These are phyloP conservation scores for Eucalyptus marginata DNA, from an alignment of 345 rosid species.

Conservation along the genomic window DNA sequence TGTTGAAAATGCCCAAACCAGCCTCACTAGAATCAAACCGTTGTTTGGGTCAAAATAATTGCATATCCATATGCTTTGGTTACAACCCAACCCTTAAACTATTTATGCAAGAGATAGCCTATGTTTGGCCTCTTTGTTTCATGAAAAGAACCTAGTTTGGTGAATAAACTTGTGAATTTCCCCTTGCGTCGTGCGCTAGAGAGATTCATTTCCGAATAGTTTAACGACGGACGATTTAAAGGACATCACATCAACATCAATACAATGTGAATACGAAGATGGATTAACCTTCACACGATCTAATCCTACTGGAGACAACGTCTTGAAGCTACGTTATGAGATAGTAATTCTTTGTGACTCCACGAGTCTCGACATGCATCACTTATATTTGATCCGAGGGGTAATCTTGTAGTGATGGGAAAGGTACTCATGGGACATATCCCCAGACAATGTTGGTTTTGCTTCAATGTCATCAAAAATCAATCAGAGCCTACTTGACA, in stretches of 20 bases:
- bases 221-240: background rate
- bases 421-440: background rate
- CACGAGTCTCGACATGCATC: background rate
- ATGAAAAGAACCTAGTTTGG: background rate
- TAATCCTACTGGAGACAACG: background rate
- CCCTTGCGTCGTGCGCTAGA: background rate
- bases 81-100: background rate
- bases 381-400: background rate
- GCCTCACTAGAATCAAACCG: accelerated
- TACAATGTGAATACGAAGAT: background rate
- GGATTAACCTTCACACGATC: background rate
- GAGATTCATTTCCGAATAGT: background rate
- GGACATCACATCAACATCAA: background rate
- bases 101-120: background rate
- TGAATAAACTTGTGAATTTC: background rate
- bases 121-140: background rate
- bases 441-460: background rate
- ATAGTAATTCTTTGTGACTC: background rate
- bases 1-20: background rate
- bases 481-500: background rate
- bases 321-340: background rate
- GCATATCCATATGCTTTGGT: background rate
- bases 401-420: background rate
- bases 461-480: background rate
- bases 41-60: background rate